A percentile compares a stretch with the other conserved stretches of the same genome.
These are phyloP conservation scores for Xylaria castorea DNA, from an alignment of 495 filamentous ascomycete genomes.

Conservation along the genomic window DNA sequence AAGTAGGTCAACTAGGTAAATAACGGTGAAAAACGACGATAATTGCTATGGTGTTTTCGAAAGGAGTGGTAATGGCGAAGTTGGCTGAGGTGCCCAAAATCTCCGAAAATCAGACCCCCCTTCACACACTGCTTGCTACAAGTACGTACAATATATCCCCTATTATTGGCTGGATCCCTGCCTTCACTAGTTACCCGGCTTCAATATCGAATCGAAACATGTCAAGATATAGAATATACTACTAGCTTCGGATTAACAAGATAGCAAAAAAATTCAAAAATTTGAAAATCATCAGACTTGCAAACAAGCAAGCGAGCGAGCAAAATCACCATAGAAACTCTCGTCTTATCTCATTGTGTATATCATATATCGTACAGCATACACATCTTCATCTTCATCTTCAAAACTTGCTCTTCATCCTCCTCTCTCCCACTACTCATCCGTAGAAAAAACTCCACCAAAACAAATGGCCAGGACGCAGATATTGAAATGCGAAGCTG, in stretches of 20 bases:
- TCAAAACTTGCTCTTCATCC: background rate
- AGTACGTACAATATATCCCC: no score
- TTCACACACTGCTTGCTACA: no score
- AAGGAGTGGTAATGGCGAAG: no score
- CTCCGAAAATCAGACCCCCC: no score
- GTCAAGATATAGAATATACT: background rate
- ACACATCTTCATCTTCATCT: background rate
- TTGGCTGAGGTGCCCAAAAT: no score
- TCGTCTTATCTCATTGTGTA: slow-evolving; percentile 3
- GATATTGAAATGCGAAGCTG: background rate
- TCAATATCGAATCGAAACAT: no score
- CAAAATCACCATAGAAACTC: background rate
- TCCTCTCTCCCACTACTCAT: background rate
- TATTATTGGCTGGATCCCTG: no score
- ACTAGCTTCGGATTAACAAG: background rate
- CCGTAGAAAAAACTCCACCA: background rate
- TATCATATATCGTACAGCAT: slow-evolving; percentile 11
- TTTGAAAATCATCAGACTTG: background rate
- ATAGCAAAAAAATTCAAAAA: background rate
- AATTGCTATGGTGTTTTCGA: no score
- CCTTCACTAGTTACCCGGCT: no score
- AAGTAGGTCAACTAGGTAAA: no score
- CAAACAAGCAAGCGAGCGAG: background rate
- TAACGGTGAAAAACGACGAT: no score
- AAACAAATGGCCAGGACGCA: background rate